Evolutionary conservation across 345 rosid species (phyloP).

Genomic region (Mallotus nudiflorus): DNA sequence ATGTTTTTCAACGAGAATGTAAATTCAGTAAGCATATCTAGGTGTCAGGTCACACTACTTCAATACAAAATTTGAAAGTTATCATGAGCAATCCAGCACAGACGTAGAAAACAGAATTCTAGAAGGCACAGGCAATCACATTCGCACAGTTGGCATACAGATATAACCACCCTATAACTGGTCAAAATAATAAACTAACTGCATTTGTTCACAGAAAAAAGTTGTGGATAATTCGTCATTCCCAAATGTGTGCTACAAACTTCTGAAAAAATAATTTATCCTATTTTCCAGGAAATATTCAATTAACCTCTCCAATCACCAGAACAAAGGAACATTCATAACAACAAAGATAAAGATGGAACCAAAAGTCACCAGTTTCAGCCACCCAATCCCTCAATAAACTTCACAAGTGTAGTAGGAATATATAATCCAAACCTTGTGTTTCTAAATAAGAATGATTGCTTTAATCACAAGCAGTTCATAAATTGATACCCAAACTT

Average conservation of each 20-base stretch:
- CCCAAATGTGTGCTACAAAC: neutral
- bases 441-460: neutral
- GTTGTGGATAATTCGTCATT: too few species aligned
- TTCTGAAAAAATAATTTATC: neutral
- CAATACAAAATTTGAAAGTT: conserved; percentile 2
- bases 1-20: neutral
- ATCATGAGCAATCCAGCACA: neutral
- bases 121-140: neutral
- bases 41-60: neutral
- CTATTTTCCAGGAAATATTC: neutral
- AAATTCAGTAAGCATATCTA: too few species aligned
- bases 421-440: neutral
- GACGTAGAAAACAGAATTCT: neutral
- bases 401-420: neutral
- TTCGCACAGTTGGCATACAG: neutral
- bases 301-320: neutral
- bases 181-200: neutral
- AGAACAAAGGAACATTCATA: too few species aligned
- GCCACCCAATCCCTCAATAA: neutral
- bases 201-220: neutral
- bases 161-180: neutral
- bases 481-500: neutral
- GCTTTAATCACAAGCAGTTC: neutral
- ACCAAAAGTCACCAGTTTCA: neutral
- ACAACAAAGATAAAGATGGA: neutral